These are phyloP conservation scores for Didymella keratinophila DNA, from an alignment of 2,329 filamentous ascomycete species.

Conservation along the genomic window DNA sequence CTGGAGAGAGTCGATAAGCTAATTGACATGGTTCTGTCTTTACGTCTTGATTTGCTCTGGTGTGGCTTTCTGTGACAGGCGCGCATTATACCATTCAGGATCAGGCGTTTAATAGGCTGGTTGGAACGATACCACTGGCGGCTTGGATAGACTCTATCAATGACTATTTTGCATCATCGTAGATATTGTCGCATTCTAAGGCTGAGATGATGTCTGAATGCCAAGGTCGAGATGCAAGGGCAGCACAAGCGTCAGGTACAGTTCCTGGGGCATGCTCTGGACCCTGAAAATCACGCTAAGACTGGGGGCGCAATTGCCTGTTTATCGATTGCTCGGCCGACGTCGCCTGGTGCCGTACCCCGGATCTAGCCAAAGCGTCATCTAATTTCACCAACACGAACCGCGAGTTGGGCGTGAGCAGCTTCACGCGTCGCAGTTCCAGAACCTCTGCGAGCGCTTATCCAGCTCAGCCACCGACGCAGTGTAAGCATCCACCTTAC, in stretches of 20 bases:
- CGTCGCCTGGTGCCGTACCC: background rate
- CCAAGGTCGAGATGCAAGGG: conserved; percentile 1
- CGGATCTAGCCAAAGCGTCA: conserved; percentile 15
- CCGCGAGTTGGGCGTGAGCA: conserved; percentile 2
- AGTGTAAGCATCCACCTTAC: background rate
- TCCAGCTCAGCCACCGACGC: background rate
- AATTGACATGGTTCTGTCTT: conserved; percentile 46
- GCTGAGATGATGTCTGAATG: conserved; percentile 1
- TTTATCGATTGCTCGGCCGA: conserved; percentile 9
- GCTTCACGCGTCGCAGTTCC: background rate
- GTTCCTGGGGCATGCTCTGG: conserved; percentile 9
- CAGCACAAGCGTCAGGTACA: conserved; percentile 12
- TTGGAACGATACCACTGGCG: conserved; percentile 8
- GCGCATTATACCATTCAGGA: conserved; percentile 10
- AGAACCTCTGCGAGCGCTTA: background rate
- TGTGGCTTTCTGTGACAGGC: conserved; percentile 9
- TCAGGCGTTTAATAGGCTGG: conserved; percentile 15
- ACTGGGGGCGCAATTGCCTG: background rate
- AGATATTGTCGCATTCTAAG: background rate
- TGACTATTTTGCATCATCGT: background rate
- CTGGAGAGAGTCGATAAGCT: conserved; percentile 37
- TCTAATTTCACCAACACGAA: conserved; percentile 15
- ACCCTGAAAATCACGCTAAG: conserved; percentile 11
- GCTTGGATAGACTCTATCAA: conserved; percentile 3
- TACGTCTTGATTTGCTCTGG: conserved; percentile 18